Evolutionary conservation across 2,329 filamentous ascomycete species (phyloP), one percentile per base, ranked within the genome.

Genomic region (Trichothecium roseum): DNA sequence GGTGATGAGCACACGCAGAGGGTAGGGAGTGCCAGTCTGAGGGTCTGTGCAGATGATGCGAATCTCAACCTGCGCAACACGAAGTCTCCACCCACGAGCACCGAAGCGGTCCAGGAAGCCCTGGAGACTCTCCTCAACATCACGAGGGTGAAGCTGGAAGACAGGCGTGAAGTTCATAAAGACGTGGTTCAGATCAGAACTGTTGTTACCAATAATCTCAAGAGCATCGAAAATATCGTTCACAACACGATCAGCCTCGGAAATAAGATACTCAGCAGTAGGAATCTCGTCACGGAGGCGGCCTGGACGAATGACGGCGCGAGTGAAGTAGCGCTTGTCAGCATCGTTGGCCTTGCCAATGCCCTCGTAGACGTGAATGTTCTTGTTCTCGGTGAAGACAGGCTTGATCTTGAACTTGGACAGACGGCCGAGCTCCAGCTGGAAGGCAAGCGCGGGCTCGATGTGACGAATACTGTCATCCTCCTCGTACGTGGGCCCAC

Each of bases 131-230:
- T 93, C 77, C 64, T 96, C 87, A 13, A 98, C 86, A 64, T 95
- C 86, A 40, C 77, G 67, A 4, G 91, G 88, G 52, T 86, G 72
- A 33, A 98, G 77, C 56, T 87, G 85, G 78, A 98, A 96, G 40
- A 95, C 84, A 8, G 88, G 86, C 0, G 86, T 91, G 68, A 98
- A 98, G 74, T 98, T 96, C 72, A 98, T 91, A 70, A 98, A 98
- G 72, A 98, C 91, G 67, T 98, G 91, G 72, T 98, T 98, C 55
- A 98, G 74, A 70, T 98, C 91, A 35, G 91, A 94, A 68, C 94
- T 93, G 69, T 95, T 96, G 72, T 94, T 95, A 55, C 91, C 91
- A 54, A 95, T 93, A 50, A 98, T 95, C 71, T 98, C 91, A 39
- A 98, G 71, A 30, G 91, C 91, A 55, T 98, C 91, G 35, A 96